Evolutionary conservation across 805 yeast species (phyloP).

Genomic region (Millerozyma miso): DNA sequence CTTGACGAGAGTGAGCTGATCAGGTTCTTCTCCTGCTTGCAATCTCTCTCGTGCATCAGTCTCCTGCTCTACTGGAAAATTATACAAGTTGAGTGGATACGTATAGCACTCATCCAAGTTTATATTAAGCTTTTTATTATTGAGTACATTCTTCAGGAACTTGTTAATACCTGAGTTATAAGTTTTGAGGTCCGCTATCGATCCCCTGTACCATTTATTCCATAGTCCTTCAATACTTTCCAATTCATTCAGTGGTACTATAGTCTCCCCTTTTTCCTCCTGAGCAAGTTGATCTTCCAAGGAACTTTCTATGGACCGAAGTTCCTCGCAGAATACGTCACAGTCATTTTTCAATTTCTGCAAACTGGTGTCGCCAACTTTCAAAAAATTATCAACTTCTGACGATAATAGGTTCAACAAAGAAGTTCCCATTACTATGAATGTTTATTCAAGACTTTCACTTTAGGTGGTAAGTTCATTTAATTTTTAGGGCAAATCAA

Average conservation of each 20-base stretch:
- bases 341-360: conserved; percentile 17
- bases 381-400: conserved; percentile 22
- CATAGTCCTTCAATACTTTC: conserved; percentile 13
- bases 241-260: conserved; percentile 1
- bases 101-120: conserved; percentile 40
- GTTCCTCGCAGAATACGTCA: conserved; percentile 18
- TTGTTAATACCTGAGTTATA: conserved; percentile 33
- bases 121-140: conserved; percentile 22
- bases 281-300: conserved; percentile 14
- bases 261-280: conserved; percentile 5
- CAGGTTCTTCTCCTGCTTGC: not conserved
- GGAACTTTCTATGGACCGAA: conserved; percentile 20
- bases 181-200: conserved; percentile 28
- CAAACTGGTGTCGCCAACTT: conserved; percentile 20
- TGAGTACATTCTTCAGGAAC: conserved; percentile 30
- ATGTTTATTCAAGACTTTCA: conserved; percentile 60
- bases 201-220: conserved; percentile 32
- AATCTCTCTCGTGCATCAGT: conserved; percentile 3
- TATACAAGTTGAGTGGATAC: conserved; percentile 30
- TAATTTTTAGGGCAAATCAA: not conserved
- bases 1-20: conserved; percentile 10
- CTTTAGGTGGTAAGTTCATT: conserved; percentile 48
- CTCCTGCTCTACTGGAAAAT: conserved; percentile 17
- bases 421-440: conserved; percentile 9
- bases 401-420: conserved; percentile 22